These are phyloP conservation scores for Fusarium subtropicale DNA, from an alignment of 2,329 filamentous ascomycete species.

Conservation along the genomic window DNA sequence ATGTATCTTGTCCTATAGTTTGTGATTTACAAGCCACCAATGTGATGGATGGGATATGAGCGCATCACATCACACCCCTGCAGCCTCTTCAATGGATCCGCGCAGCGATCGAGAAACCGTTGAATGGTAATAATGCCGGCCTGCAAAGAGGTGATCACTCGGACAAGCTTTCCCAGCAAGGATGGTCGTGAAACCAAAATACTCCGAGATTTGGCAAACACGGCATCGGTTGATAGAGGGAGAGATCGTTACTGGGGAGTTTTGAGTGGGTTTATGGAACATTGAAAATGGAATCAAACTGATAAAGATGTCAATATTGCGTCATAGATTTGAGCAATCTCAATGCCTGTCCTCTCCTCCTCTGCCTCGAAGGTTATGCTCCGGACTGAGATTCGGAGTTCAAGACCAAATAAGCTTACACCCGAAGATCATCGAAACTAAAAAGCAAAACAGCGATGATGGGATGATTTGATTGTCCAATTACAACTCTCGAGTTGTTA, in stretches of 20 bases:
- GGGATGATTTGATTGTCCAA: conserved; percentile 25
- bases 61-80: conserved; percentile 18
- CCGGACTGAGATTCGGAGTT: conserved; percentile 9
- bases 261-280: conserved; percentile 19
- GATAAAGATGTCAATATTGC: not conserved
- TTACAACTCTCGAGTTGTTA: conserved; percentile 30
- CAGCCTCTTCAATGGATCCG: not conserved
- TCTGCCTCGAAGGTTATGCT: not conserved
- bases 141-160: not conserved
- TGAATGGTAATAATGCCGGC: not conserved
- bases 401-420: conserved; percentile 26
- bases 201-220: conserved; percentile 13
- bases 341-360: not conserved
- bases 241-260: conserved; percentile 1
- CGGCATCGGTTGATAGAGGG: not conserved
- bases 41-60: conserved; percentile 10
- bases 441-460: not conserved
- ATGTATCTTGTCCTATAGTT: not conserved
- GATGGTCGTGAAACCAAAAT: conserved; percentile 18
- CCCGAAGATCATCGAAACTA: conserved; percentile 21
- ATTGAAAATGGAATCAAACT: conserved; percentile 1
- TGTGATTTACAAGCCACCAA: conserved; percentile 2
- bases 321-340: conserved; percentile 15
- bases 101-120: not conserved
- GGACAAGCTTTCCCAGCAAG: conserved; percentile 5